Percentiles rank a stretch among this genome's conserved stretches.
These are phyloP conservation scores for Candida morakotiae DNA, from an alignment of 805 yeast species.

Conservation along the genomic window DNA sequence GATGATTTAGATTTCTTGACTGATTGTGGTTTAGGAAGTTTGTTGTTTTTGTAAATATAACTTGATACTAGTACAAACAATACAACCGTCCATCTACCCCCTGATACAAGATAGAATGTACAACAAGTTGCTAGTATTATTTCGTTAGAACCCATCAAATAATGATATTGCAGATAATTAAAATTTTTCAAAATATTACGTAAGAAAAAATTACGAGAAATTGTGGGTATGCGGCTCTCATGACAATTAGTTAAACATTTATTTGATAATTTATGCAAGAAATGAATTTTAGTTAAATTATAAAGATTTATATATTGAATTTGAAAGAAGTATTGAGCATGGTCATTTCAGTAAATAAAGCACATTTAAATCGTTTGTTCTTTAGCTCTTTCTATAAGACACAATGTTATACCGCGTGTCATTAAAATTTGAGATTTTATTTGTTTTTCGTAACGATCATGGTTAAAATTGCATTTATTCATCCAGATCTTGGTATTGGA, in stretches of 20 bases:
- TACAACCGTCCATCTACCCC: slow-evolving; percentile 40
- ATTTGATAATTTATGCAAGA: too few relatives aligned
- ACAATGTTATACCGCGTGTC: too few relatives aligned
- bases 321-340: too few relatives aligned
- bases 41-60: slow-evolving; percentile 7
- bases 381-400: too few relatives aligned
- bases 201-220: slow-evolving; percentile 1
- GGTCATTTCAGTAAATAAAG: too few relatives aligned
- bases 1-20: slow-evolving; percentile 13
- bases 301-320: too few relatives aligned
- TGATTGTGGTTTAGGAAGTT: background rate
- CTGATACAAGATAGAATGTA: slow-evolving; percentile 30
- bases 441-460: too few relatives aligned
- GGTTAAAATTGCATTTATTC: slow-evolving; percentile 67
- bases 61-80: slow-evolving; percentile 16
- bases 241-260: too few relatives aligned
- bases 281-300: too few relatives aligned
- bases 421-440: too few relatives aligned
- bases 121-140: slow-evolving; percentile 18
- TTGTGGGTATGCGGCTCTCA: too few relatives aligned
- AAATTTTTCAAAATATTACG: slow-evolving; percentile 2
- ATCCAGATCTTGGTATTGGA: slow-evolving; percentile 94
- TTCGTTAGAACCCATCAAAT: background rate
- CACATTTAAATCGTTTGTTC: too few relatives aligned
- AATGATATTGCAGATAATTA: background rate